These are phyloP conservation scores for Bryoerythrophyllum caledonicum DNA, from an alignment of 225 moss, liverwort and hornwort species.

Conservation along the genomic window DNA sequence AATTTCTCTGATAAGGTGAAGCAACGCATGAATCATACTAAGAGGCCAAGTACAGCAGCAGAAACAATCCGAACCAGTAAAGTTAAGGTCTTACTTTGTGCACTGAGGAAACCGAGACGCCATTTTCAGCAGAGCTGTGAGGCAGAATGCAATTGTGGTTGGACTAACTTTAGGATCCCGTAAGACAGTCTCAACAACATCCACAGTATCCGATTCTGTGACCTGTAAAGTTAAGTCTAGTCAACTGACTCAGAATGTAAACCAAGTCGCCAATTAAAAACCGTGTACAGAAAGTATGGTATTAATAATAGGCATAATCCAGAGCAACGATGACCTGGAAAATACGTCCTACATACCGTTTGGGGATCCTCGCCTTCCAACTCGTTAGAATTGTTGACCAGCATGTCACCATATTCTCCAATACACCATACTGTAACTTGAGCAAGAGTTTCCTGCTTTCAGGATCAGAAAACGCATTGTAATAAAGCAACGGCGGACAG, in stretches of 20 bases:
- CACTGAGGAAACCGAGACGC: constrained; percentile 84
- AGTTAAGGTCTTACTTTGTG: constrained; percentile 53
- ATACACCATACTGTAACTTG: constrained; percentile 93
- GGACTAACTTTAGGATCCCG: constrained; percentile 59
- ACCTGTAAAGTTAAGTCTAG: constrained; percentile 48
- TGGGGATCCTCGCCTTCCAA: constrained; percentile 86
- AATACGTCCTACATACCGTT: constrained; percentile 77
- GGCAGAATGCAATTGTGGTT: constrained; percentile 61
- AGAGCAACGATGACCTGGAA: too few species aligned
- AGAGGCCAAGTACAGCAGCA: constrained; percentile 14
- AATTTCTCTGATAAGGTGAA: constrained; percentile 4
- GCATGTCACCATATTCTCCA: constrained; percentile 94
- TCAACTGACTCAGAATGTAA: constrained; percentile 16
- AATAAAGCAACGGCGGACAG: too few species aligned
- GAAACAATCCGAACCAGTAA: constrained; percentile 5
- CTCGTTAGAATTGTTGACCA: constrained; percentile 78
- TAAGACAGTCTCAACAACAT: constrained; percentile 73
- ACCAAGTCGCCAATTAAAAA: too few species aligned
- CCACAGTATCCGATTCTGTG: constrained; percentile 94
- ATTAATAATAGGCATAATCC: neutral
- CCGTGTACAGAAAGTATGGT: neutral
- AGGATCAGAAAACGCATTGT: too few species aligned
- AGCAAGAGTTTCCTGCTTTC: constrained; percentile 87
- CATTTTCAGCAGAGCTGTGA: constrained; percentile 83
- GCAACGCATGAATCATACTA: too few species aligned